These are phyloP conservation scores for Penicillium brevicompactum DNA, from an alignment of 2,329 filamentous ascomycete genomes.

Conservation along the genomic window DNA sequence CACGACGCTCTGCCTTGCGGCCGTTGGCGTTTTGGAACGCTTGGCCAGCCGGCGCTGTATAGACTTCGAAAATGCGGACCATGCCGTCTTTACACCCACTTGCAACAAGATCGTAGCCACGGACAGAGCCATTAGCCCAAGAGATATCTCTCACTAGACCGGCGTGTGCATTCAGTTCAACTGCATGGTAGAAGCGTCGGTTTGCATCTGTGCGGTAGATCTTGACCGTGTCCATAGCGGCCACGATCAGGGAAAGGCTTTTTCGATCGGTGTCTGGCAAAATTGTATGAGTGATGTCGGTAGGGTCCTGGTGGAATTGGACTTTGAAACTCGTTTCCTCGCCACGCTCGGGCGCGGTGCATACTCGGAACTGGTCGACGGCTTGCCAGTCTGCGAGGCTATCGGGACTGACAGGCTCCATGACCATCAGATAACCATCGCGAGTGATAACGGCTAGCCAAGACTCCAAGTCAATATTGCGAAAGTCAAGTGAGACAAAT, in stretches of 20 bases:
- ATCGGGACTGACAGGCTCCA: constrained; percentile 84
- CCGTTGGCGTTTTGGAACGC: constrained; percentile 29
- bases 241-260: constrained; percentile 78
- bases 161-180: constrained; percentile 71
- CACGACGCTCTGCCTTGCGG: constrained; percentile 27
- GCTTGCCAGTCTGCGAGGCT: constrained; percentile 74
- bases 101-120: constrained; percentile 86
- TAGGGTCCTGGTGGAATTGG: constrained; percentile 83
- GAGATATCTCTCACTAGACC: constrained; percentile 83
- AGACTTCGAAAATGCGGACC: constrained; percentile 78
- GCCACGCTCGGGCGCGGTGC: constrained; percentile 69
- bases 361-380: constrained; percentile 76
- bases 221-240: constrained; percentile 79
- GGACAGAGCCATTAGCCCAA: constrained; percentile 89
- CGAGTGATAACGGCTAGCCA: constrained; percentile 83
- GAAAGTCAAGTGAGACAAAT: constrained; percentile 80
- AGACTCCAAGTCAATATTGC: constrained; percentile 79
- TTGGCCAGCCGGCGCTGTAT: constrained; percentile 37
- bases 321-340: constrained; percentile 87
- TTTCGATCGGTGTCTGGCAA: constrained; percentile 80
- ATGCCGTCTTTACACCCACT: constrained; percentile 91
- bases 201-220: constrained; percentile 76
- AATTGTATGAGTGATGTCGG: constrained; percentile 70
- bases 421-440: constrained; percentile 76
- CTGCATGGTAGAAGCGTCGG: constrained; percentile 83